Evolutionary conservation across 2,329 filamentous ascomycete species (phyloP).

Genomic region (Hypoxylon sp.): DNA sequence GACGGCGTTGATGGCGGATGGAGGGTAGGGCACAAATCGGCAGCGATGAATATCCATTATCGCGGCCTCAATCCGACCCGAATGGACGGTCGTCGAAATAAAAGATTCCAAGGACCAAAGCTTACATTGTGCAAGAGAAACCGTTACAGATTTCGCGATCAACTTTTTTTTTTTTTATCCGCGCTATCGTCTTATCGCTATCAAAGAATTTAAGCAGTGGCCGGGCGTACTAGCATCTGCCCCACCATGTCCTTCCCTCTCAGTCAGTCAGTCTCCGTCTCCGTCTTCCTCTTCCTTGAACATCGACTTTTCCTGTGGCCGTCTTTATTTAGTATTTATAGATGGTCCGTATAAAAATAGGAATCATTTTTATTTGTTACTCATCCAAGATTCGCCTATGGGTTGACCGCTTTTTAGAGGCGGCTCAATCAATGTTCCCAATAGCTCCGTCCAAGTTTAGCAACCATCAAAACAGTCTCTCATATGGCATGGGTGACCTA

Average conservation of each 20-base stretch:
- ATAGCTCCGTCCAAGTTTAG: too few species aligned
- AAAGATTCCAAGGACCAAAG: background rate
- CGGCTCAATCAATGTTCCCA: too few species aligned
- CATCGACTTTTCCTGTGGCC: too few species aligned
- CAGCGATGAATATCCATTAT: constrained; percentile 96
- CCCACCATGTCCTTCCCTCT: background rate
- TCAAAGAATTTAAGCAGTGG: constrained; percentile 9
- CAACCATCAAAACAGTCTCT: too few species aligned
- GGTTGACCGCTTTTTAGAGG: too few species aligned
- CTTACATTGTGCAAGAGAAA: background rate
- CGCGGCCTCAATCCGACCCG: constrained; percentile 31
- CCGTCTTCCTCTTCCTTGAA: too few species aligned
- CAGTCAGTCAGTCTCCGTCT: too few species aligned
- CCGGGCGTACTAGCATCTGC: background rate
- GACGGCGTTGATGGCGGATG: constrained; percentile 92
- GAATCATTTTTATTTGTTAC: too few species aligned
- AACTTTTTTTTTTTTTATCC: constrained; percentile 28
- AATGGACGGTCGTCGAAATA: background rate
- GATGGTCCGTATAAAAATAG: too few species aligned
- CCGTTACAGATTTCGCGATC: constrained; percentile 9
- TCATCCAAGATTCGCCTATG: too few species aligned
- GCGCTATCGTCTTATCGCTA: constrained; percentile 29
- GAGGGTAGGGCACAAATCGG: constrained; percentile 93
- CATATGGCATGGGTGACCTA: too few species aligned
- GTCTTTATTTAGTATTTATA: too few species aligned